Percentiles rank a stretch among this genome's conserved stretches.
Evolutionary conservation across 352 stramenopile genomes (phyloP).

Genomic region (Phytophthora sansomeana): DNA sequence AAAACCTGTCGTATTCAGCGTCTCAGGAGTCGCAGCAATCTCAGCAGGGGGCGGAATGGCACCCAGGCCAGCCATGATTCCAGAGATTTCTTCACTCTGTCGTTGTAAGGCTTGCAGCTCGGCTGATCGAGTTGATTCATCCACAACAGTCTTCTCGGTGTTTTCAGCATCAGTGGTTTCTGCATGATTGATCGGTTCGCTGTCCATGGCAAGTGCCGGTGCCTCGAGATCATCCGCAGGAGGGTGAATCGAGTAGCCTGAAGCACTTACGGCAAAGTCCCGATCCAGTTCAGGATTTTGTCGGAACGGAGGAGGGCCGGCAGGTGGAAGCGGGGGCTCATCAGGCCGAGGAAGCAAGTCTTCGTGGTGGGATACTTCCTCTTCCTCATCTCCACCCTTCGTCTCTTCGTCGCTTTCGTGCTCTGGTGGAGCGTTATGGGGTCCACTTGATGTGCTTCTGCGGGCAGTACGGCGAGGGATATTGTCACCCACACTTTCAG

Average conservation of each 20-base stretch:
- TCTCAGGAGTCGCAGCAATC: no score
- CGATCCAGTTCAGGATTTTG: constrained; percentile 46
- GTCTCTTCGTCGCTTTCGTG: constrained; percentile 42
- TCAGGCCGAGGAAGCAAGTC: constrained; percentile 12
- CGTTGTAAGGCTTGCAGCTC: constrained; percentile 23
- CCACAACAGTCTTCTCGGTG: neutral
- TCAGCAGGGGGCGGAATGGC: constrained; percentile 13
- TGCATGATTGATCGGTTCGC: constrained; percentile 21
- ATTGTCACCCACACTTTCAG: constrained; percentile 24
- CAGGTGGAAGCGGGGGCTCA: constrained; percentile 35
- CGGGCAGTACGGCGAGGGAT: constrained; percentile 32
- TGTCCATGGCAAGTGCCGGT: constrained; percentile 25
- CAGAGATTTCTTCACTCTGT: constrained; percentile 36
- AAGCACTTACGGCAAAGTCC: constrained; percentile 20
- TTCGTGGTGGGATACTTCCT: constrained; percentile 14
- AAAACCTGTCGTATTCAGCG: constrained; percentile 28
- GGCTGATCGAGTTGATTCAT: neutral
- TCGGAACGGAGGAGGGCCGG: constrained; percentile 33
- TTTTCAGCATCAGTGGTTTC: constrained; percentile 3
- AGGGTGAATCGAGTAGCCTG: constrained; percentile 38
- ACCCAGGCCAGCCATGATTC: constrained; percentile 35
- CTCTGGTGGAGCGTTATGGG: constrained; percentile 24
- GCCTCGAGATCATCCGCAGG: constrained; percentile 36
- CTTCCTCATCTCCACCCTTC: constrained; percentile 30
- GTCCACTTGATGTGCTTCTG: constrained; percentile 43